Base-by-base conservation (phyloP, 306 rosid genomes). In the Rubus parviflorus region DNA sequence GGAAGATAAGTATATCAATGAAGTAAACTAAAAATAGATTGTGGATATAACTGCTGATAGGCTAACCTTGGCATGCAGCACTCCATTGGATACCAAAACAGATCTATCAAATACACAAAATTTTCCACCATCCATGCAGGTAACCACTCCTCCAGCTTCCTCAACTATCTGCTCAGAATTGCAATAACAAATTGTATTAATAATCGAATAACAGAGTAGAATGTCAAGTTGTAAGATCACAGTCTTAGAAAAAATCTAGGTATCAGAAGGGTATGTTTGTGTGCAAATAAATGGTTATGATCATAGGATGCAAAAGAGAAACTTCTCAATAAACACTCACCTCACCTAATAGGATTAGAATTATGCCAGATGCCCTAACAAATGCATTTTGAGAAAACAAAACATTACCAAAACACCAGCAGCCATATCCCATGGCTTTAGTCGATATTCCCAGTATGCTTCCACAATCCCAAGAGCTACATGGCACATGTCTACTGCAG, bases 341-440 rank as follows among this genome's bases (percentile, higher is more conserved):
- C 37, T 38, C 47, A 51, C 10, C 45, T 3, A 20, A n/a, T 41
- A 2, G 23, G 42, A 47, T 6, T 58, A 70, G 30, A 68, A 47
- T 2, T 12, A 74, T 49, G 63, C 70, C 51, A 37, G 4, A 67
- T 17, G n/a, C 48, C 47, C 13, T 43, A 51, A 49, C 54, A 76
- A 68, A 81, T 56, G 49, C 73, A 41, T 42, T 53, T 20, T 58
- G 56, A 47, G 75, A 86, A 68, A 48, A 78, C 16, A 79, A 73
- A 72, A 69, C 22, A 76, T 69, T 88, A 93, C 98, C 97, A 92
- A 83, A 86, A 89, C 97, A 75, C 97, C 97, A 56, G 98, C 98
- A 60, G 98, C 98, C 98, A 95, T 92, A 85, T 95, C 98, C 97
- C 98, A 95, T 37, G 97, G 98, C 91, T 95, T 95, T 78, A 92